A percentile compares a stretch with the other conserved stretches of the same genome.
Conservation (phyloP, 129 eudicot species). For the Kitagawia praeruptora region DNA sequence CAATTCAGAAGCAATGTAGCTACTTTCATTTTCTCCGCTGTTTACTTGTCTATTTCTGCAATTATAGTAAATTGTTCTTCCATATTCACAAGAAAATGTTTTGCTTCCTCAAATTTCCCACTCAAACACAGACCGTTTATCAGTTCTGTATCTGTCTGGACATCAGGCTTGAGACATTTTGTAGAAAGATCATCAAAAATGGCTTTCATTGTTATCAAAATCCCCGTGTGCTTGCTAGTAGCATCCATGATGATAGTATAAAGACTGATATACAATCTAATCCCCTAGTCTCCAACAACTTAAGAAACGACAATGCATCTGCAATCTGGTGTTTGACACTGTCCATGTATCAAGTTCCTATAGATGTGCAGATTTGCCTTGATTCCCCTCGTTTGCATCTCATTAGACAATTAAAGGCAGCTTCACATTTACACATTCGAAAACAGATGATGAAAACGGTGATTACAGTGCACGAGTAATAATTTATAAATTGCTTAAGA, state of each 20-base stretch:
- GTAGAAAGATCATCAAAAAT: neutral
- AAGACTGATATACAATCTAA: neutral
- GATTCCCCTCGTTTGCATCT: conserved; percentile 1
- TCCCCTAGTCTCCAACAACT: neutral
- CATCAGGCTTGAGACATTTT: neutral
- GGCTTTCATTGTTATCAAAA: neutral
- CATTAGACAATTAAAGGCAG: neutral
- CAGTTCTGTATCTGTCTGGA: neutral
- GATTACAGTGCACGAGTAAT: too few relatives aligned
- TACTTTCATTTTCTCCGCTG: too few relatives aligned
- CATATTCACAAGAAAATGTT: neutral
- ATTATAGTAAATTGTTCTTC: neutral
- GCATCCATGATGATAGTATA: neutral
- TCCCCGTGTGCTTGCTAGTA: neutral
- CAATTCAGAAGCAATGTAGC: too few relatives aligned
- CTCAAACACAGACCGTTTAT: neutral
- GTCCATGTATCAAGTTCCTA: neutral
- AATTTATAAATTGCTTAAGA: too few relatives aligned
- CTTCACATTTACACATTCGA: neutral
- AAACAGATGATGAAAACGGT: too few relatives aligned
- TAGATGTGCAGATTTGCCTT: neutral
- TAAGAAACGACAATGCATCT: too few relatives aligned
- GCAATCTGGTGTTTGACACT: neutral
- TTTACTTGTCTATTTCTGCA: too few relatives aligned
- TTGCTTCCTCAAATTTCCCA: neutral